Evolutionary conservation across 2,329 filamentous ascomycete genomes (phyloP).

Genomic region (Sordariomycetes sp.): DNA sequence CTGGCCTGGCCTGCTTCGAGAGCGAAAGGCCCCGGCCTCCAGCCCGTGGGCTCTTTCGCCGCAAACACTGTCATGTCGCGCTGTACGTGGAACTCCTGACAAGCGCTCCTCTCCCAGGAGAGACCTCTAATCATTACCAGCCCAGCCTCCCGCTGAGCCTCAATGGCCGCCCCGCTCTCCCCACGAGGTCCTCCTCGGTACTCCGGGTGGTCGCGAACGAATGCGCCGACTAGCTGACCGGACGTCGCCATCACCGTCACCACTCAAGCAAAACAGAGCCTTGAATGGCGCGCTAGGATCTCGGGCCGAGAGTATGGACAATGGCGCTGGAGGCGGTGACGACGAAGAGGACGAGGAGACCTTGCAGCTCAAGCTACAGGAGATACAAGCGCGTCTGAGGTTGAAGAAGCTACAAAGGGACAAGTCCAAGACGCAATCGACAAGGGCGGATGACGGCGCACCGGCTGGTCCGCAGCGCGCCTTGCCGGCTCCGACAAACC

Average conservation of each 20-base stretch:
- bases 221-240: slow-evolving; percentile 55
- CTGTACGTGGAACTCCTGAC: neutral
- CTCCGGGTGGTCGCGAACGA: slow-evolving; percentile 68
- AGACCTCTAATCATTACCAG: neutral
- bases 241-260: slow-evolving; percentile 56
- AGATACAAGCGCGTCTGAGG: slow-evolving; percentile 77
- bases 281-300: slow-evolving; percentile 1
- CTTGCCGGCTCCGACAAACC: neutral
- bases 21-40: neutral
- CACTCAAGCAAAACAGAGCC: slow-evolving; percentile 18
- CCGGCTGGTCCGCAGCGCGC: neutral
- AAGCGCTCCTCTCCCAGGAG: neutral
- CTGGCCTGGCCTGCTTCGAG: neutral
- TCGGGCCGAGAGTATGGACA: slow-evolving; percentile 18
- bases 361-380: slow-evolving; percentile 70
- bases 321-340: slow-evolving; percentile 24
- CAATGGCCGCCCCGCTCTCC: slow-evolving; percentile 58
- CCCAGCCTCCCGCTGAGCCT: slow-evolving; percentile 21
- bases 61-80: neutral
- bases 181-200: slow-evolving; percentile 48
- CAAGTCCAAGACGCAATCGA: slow-evolving; percentile 20
- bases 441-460: neutral
- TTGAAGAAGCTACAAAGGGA: slow-evolving; percentile 73
- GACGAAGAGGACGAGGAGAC: slow-evolving; percentile 83
- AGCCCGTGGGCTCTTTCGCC: neutral